Conservation (phyloP, 2,329 filamentous ascomycete genomes). For the Paracoccidioides brasiliensis region DNA sequence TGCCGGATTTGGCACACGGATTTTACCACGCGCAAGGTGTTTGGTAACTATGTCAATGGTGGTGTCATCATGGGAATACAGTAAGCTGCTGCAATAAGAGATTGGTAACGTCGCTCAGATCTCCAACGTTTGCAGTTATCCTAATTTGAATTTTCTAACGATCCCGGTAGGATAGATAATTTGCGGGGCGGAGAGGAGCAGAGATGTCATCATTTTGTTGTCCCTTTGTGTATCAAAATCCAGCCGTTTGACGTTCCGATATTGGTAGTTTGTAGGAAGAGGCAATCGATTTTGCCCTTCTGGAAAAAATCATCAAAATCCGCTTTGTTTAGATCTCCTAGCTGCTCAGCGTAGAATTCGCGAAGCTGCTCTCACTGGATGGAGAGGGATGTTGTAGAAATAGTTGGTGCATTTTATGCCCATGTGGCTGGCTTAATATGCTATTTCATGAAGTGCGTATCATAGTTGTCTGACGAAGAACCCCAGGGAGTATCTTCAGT, state of each 20-base stretch:
- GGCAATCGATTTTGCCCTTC: constrained; percentile 25
- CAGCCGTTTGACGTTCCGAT: constrained; percentile 21
- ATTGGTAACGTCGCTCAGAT: constrained; percentile 26
- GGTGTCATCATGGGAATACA: constrained; percentile 17
- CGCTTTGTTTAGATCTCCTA: constrained; percentile 23
- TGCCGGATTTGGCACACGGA: constrained; percentile 29
- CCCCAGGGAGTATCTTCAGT: neutral
- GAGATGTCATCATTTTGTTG: constrained; percentile 22
- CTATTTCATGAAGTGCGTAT: constrained; percentile 26
- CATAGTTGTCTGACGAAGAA: neutral
- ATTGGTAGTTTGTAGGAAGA: constrained; percentile 36
- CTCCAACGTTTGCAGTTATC: constrained; percentile 27
- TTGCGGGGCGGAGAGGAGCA: constrained; percentile 35
- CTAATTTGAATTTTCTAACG: constrained; percentile 34
- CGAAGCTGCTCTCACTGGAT: constrained; percentile 30
- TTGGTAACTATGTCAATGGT: constrained; percentile 28
- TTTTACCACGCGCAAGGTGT: constrained; percentile 36
- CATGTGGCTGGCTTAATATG: constrained; percentile 32
- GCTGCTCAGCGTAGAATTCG: constrained; percentile 32
- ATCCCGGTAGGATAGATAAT: constrained; percentile 36
- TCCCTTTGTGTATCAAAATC: constrained; percentile 28
- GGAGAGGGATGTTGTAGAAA: constrained; percentile 40
- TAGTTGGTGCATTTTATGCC: constrained; percentile 37
- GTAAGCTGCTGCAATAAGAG: constrained; percentile 27
- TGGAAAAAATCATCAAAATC: constrained; percentile 29